Conservation (phyloP, 345 rosid species). For the Stellera chamaejasme region DNA sequence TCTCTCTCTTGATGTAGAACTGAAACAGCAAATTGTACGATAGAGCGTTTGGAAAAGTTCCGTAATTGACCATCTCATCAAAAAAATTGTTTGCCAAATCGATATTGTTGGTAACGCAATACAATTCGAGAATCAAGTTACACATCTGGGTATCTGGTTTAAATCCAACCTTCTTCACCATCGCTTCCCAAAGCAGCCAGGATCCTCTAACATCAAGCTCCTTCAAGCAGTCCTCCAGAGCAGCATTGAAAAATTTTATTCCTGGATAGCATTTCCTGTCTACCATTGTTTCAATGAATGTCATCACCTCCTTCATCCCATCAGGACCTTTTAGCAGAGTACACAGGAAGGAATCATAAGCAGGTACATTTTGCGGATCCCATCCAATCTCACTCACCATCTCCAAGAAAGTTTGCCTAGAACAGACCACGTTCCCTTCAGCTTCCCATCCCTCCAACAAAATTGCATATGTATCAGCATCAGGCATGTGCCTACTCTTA, state of each 20-base stretch:
- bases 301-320: conserved; percentile 34
- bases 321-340: conserved; percentile 33
- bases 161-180: conserved; percentile 28
- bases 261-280: conserved; percentile 40
- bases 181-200: conserved; percentile 32
- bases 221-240: conserved; percentile 25
- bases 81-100: conserved; percentile 32
- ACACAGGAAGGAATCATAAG: conserved; percentile 38
- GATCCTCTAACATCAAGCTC: conserved; percentile 28
- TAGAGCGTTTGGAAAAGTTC: conserved; percentile 38
- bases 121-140: conserved; percentile 39
- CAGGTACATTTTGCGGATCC: conserved; percentile 44
- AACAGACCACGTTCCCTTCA: conserved; percentile 27
- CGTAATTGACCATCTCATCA: conserved; percentile 43
- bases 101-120: conserved; percentile 22
- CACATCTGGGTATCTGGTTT: conserved; percentile 39
- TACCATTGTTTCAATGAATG: conserved; percentile 21
- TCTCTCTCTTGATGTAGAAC: conserved; percentile 32
- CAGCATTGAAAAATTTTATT: conserved; percentile 28
- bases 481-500: conserved; percentile 33
- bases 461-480: conserved; percentile 43
- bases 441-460: conserved; percentile 62
- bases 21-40: conserved; percentile 41
- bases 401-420: conserved; percentile 28
- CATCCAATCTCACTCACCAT: conserved; percentile 49